Evolutionary conservation across 441 rosid genomes (phyloP).

Genomic region (Euphorbia schlechtendalii): DNA sequence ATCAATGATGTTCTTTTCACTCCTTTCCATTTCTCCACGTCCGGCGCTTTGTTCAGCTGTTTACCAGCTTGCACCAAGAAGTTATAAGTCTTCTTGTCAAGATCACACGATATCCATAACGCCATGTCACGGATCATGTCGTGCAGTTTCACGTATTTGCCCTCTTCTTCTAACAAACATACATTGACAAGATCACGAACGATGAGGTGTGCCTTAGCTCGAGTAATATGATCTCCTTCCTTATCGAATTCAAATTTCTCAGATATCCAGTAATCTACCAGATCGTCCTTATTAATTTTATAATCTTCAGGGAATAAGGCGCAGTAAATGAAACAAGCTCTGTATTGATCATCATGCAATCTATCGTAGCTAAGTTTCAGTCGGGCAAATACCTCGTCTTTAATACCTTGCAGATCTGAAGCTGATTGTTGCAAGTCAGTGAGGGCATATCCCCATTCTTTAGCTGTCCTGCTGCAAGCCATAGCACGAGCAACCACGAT

Average conservation of each 20-base stretch:
- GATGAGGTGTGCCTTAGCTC: neutral
- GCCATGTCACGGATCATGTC: slow-evolving; percentile 23
- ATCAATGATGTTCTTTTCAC: too few species aligned
- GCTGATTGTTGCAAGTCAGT: slow-evolving; percentile 11
- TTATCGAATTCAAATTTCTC: slow-evolving; percentile 11
- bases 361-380: slow-evolving; percentile 28
- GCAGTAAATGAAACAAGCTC: slow-evolving; percentile 15
- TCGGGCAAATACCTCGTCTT: slow-evolving; percentile 18
- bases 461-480: slow-evolving; percentile 23
- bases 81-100: neutral
- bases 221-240: neutral
- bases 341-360: neutral
- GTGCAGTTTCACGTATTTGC: slow-evolving; percentile 17
- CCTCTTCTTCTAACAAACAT: slow-evolving; percentile 13
- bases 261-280: slow-evolving; percentile 19
- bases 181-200: slow-evolving; percentile 9
- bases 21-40: too few species aligned
- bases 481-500: slow-evolving; percentile 28
- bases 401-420: slow-evolving; percentile 17
- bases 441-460: slow-evolving; percentile 21
- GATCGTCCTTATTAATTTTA: neutral
- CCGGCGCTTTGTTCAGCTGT: too few species aligned
- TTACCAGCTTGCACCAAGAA: neutral
- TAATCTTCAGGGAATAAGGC: slow-evolving; percentile 12
- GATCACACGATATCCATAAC: slow-evolving; percentile 16